phyloP scores from a whole-genome alignment of 306 rosid species.

The Datisca glomerata region DNA sequence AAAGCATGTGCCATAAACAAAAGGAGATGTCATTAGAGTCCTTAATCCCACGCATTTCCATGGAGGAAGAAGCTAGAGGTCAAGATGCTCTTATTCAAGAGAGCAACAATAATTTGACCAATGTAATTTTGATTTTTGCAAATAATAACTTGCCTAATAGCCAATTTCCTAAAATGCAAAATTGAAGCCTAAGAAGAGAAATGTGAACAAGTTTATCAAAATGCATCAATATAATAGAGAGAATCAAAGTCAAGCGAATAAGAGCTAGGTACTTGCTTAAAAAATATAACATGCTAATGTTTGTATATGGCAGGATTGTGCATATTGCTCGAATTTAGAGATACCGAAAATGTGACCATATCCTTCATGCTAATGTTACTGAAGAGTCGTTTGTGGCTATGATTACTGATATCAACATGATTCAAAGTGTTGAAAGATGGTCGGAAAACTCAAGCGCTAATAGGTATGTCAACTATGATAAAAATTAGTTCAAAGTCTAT shows the following conservation, averaged over 20 bases:
- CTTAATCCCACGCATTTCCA: background rate
- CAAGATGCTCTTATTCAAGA: background rate
- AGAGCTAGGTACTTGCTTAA: background rate
- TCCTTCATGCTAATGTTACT: background rate
- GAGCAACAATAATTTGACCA: background rate
- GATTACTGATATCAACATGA: too few relatives aligned
- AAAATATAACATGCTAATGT: background rate
- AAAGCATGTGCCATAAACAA: background rate
- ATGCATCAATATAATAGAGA: background rate
- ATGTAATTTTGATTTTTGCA: background rate
- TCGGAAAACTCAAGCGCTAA: background rate
- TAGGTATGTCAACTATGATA: background rate
- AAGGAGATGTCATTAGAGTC: background rate
- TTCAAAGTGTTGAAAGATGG: background rate
- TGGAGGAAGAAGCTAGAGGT: background rate
- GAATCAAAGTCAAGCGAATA: too few relatives aligned
- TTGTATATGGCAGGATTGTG: background rate
- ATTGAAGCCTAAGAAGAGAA: background rate
- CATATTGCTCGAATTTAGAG: background rate
- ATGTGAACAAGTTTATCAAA: background rate
- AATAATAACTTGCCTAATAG: background rate
- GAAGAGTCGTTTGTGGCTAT: background rate
- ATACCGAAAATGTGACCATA: background rate
- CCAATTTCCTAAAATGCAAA: background rate
- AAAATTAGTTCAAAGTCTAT: background rate